Evolutionary conservation across 148 eudicot species (phyloP), one percentile per base, ranked within the genome.

Genomic region (Cornus suecica): DNA sequence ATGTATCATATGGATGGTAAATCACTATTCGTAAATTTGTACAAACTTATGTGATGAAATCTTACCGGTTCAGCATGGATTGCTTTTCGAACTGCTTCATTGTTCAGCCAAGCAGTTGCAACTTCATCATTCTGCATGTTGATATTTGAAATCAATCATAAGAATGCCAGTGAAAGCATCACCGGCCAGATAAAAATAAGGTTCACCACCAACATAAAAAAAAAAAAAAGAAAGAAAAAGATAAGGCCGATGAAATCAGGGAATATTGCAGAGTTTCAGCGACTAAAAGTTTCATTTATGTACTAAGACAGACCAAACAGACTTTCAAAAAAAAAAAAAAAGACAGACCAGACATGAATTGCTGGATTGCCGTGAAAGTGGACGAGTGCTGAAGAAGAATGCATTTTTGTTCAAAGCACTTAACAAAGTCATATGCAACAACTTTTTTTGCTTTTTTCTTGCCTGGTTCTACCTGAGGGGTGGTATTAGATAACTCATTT

Each of bases 71-170:
- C 99, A 58, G 99, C 99, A 83, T 93, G 97, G 82, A 95, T 74
- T 66, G 99, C 94, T 78, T 87, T 83, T 70, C 99, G 82, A 42
- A 95, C 97, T 52, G 85, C 87, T 77, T 81, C 88, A 64, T 87
- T 82, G 81, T 95, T 93, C 71, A 93, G 83, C 99, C 99, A 95
- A 61, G 79, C 26, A 68, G 83, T 85, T 71, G 99, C 98, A 76
- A 91, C 93, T 73, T 84, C 86, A 66, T 95, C 99, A 80, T 86
- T 74, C 98, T 94, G 78, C n/a, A 80, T 63, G 26, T 65, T 34
- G 29, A 22, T 31, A 37, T 37, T 37, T 37, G 42, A 37, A 37
- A 52, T 2, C 27, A 78, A 52, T 25, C 16, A 66, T 58, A 29
- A 45, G 15, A 23, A 29, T 58, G 62, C 14, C n/a, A 51, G 25